Percentiles rank a stretch among this genome's conserved stretches.
These are phyloP conservation scores for Cyclotella atomus DNA, from an alignment of 108 stramenopile genomes.

Conservation along the genomic window DNA sequence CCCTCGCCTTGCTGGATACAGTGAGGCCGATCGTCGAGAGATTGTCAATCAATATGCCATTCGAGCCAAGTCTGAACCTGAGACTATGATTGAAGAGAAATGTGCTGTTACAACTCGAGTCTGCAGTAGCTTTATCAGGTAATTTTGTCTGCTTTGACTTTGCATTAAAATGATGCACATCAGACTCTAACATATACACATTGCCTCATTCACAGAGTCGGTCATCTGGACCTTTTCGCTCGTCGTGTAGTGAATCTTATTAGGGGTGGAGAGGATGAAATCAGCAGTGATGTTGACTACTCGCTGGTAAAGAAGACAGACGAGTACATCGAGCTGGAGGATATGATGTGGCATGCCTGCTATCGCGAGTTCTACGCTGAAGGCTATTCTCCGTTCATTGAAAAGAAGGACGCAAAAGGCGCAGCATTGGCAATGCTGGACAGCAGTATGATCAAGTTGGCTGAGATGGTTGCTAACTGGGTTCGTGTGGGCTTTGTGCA, in stretches of 20 bases:
- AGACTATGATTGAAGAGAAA: constrained; percentile 77
- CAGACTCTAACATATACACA: too few relatives aligned
- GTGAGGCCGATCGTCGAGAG: constrained; percentile 52
- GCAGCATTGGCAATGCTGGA: constrained; percentile 68
- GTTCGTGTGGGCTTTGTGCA: constrained; percentile 95
- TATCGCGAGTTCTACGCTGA: constrained; percentile 72
- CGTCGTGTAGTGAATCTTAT: constrained; percentile 4
- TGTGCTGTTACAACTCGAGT: constrained; percentile 91
- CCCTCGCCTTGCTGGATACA: constrained; percentile 73
- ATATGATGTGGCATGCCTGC: constrained; percentile 83
- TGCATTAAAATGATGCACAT: too few relatives aligned
- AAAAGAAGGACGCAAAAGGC: constrained; percentile 49
- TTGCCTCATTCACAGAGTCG: too few relatives aligned
- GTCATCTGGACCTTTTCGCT: constrained; percentile 88
- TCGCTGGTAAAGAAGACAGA: constrained; percentile 39
- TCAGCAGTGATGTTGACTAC: too few relatives aligned
- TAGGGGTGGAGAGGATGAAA: constrained; percentile 49
- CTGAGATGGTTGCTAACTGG: constrained; percentile 84
- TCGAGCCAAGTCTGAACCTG: constrained; percentile 73
- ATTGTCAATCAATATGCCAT: constrained; percentile 66
- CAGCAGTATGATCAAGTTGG: constrained; percentile 54
- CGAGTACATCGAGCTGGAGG: constrained; percentile 75
- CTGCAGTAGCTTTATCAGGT: constrained; percentile 72
- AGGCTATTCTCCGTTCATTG: constrained; percentile 65
- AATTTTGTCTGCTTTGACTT: too few relatives aligned